Conservation (phyloP, 1,284 basidiomycete genomes). For the Athelia sp. region DNA sequence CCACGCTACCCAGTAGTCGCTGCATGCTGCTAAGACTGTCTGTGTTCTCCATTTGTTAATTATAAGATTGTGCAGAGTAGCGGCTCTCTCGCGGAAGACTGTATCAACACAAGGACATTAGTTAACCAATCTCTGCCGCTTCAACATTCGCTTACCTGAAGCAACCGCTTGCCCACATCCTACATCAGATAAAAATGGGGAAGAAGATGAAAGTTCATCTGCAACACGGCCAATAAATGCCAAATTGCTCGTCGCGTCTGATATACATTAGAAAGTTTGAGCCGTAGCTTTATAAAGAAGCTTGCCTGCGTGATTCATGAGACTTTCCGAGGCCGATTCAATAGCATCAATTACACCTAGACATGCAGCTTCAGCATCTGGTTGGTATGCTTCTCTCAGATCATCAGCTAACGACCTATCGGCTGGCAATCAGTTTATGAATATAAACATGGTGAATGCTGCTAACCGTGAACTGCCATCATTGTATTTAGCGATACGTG, state of each 20-base stretch:
- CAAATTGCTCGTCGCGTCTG: conserved; percentile 22
- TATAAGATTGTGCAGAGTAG: conserved; percentile 34
- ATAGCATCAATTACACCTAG: conserved; percentile 34
- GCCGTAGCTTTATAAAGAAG: too few species aligned
- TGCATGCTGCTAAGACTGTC: conserved; percentile 30
- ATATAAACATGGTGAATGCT: conserved; percentile 5
- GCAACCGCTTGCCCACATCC: conserved; percentile 32
- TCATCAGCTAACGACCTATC: conserved; percentile 32
- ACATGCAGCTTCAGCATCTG: conserved; percentile 43
- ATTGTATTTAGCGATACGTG: conserved; percentile 35
- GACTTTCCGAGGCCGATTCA: conserved; percentile 24
- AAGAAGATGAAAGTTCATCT: conserved; percentile 35
- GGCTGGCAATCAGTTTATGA: conserved; percentile 1
- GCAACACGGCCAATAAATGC: conserved; percentile 38
- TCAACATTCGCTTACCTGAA: conserved; percentile 19
- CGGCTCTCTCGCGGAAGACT: conserved; percentile 42
- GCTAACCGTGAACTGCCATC: conserved; percentile 31
- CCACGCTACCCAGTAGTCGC: conserved; percentile 11
- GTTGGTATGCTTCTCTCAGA: conserved; percentile 38
- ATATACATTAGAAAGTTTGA: too few species aligned
- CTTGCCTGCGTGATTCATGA: conserved; percentile 5
- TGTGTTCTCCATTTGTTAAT: conserved; percentile 45
- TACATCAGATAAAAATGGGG: conserved; percentile 38
- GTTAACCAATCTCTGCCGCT: background rate
- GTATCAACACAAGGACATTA: conserved; percentile 1